A percentile compares a stretch with the other conserved stretches of the same genome.
phyloP scores from a whole-genome alignment of 129 eudicot species.

The Saposhnikovia divaricata region DNA sequence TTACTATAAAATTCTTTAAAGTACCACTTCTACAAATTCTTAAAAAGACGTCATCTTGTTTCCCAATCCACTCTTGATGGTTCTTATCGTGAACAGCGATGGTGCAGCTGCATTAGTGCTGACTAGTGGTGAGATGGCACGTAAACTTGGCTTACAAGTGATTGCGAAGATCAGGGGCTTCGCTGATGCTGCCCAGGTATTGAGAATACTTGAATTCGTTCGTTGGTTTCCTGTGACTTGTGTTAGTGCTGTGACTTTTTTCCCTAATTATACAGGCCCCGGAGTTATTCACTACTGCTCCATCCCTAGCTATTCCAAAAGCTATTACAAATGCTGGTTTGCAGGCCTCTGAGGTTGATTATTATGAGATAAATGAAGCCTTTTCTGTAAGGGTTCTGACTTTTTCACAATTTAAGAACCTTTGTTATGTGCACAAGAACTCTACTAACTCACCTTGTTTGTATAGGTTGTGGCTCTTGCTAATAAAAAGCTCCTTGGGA shows the following conservation, averaged over 20 bases:
- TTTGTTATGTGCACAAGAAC: conserved; percentile 1
- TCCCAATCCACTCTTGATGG: not conserved
- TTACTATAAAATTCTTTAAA: too few relatives aligned
- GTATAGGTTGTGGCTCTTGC: conserved; percentile 93
- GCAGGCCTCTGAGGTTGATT: conserved; percentile 65
- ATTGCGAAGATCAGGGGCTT: conserved; percentile 74
- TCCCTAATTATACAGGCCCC: conserved; percentile 52
- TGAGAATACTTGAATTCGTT: not conserved
- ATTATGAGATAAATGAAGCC: conserved; percentile 87
- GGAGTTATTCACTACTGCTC: conserved; percentile 85
- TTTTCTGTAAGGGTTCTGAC: conserved; percentile 56
- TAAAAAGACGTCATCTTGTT: not conserved
- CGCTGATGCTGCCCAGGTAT: conserved; percentile 95
- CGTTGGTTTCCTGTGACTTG: not conserved
- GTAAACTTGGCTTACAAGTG: conserved; percentile 63
- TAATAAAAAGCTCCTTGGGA: conserved; percentile 69
- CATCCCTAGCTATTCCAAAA: conserved; percentile 88
- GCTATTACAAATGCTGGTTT: conserved; percentile 83
- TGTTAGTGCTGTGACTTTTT: not conserved
- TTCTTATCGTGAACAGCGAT: conserved; percentile 46
- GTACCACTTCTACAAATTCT: not conserved
- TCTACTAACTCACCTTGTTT: conserved; percentile 12
- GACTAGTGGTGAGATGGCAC: conserved; percentile 85
- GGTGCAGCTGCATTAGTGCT: conserved; percentile 96
- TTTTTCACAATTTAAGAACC: not conserved